Conservation (phyloP, 1,284 basidiomycete genomes). For the Inonotus hispidus region DNA sequence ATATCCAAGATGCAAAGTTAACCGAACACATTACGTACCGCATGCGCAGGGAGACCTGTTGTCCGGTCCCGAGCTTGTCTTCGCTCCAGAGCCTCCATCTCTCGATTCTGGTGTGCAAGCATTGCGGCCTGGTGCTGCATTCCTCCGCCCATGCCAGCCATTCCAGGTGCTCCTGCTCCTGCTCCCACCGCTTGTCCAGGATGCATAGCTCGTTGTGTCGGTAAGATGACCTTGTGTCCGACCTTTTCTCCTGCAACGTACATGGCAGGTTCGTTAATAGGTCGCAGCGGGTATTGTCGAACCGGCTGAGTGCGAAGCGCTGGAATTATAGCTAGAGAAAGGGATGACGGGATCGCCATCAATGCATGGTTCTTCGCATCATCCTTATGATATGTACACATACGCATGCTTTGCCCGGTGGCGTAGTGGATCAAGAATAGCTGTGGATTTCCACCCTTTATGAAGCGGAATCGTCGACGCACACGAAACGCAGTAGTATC, state of each 20-base stretch:
- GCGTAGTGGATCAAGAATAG: slow-evolving; percentile 69
- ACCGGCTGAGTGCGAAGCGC: slow-evolving; percentile 51
- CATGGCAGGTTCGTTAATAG: slow-evolving; percentile 55
- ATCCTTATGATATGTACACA: slow-evolving; percentile 29
- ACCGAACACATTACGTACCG: not conserved
- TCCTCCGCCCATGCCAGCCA: slow-evolving; percentile 27
- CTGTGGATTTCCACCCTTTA: slow-evolving; percentile 63
- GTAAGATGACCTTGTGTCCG: slow-evolving; percentile 54
- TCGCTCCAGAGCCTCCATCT: slow-evolving; percentile 62
- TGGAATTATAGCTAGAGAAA: slow-evolving; percentile 47
- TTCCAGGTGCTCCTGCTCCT: slow-evolving; percentile 24
- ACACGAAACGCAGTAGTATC: slow-evolving; percentile 59
- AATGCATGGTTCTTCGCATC: not conserved
- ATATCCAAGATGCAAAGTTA: slow-evolving; percentile 11
- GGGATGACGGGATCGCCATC: not conserved
- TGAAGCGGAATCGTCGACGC: slow-evolving; percentile 61
- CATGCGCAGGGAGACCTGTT: slow-evolving; percentile 11
- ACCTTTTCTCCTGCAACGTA: slow-evolving; percentile 64
- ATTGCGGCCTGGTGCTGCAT: slow-evolving; percentile 43
- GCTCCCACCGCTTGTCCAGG: slow-evolving; percentile 30
- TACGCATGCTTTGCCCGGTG: slow-evolving; percentile 54
- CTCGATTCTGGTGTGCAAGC: slow-evolving; percentile 63
- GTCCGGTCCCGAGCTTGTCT: slow-evolving; percentile 33
- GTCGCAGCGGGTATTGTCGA: slow-evolving; percentile 63
- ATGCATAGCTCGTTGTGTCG: slow-evolving; percentile 24